Base-by-base conservation (phyloP, 1,284 basidiomycete species). In the Rhodotorula sp. region DNA sequence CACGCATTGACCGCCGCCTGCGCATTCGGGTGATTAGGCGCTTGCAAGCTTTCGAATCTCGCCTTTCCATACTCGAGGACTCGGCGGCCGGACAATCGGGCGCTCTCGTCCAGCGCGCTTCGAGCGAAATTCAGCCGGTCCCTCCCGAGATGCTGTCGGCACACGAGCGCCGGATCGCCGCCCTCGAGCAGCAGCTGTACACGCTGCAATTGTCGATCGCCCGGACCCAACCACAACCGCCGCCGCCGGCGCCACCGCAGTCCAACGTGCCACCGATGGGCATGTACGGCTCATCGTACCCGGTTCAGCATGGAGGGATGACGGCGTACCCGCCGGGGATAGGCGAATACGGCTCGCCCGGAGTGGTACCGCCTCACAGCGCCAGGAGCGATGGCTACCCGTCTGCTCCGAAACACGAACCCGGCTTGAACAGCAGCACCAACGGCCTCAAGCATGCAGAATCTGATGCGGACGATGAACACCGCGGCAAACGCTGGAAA, bases 161-260 rank as follows among this genome's bases (percentile, higher is more conserved):
- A 37, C 72, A 74, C 65, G 72, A 74, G 30, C 64, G 69, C 7
- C 61, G 72, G 1, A 67, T 74, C 15, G 72, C 72, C 22, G 61
- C 67, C 4, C 72, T 74, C 37, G 72, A 74, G 37, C 65, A 67
- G 10, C 72, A 74, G 49, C 58, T 74, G 15, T 69, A 74, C 55
- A 55, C 68, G 10, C 57, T 74, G 4, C 72, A 74, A 45, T 42
- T 71, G 26, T 22, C 60, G 3, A 57, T 60, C 14, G 42, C 64
- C 6, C 54, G 66, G 24, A 30, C 30, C 15, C 58, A 67, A 18
- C 42, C 42, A 15, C 56, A 67, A 18, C 42, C 42, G 14, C 56
- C 60, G 54, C 61, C 30, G 4, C 66, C 42, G n/a, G 24, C 60
- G 33, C 67, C 42, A 26, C 30, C 37, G 59, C 46, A 59, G 37